Evolutionary conservation across 2,329 filamentous ascomycete genomes (phyloP).

Genomic region (Claviceps sp.): DNA sequence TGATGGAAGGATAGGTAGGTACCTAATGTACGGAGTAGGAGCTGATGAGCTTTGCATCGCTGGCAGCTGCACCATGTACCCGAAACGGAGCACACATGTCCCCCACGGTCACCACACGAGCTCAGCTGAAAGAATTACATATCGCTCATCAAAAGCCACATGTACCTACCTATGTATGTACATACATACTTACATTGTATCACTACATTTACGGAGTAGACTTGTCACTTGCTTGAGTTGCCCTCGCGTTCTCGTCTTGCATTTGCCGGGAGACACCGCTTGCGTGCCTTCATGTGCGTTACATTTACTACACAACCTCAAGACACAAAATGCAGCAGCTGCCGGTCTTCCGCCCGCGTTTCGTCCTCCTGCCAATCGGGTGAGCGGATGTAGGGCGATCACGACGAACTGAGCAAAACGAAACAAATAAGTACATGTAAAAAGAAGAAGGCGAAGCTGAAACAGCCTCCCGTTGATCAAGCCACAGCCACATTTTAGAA

Average conservation of each 20-base stretch:
- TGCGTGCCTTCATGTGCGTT: no score
- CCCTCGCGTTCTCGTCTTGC: no score
- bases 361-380: neutral
- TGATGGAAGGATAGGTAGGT: neutral
- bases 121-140: neutral
- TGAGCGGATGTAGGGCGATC: neutral
- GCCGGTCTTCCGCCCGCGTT: neutral
- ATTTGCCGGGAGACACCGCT: no score
- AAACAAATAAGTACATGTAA: neutral
- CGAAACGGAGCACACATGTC: slow-evolving; percentile 1
- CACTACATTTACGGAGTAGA: no score
- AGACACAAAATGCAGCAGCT: neutral
- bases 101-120: slow-evolving; percentile 1
- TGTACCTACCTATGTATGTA: neutral
- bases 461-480: neutral
- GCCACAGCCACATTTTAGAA: no score
- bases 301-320: no score
- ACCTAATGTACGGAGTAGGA: neutral
- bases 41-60: slow-evolving; percentile 4
- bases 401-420: neutral
- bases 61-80: neutral
- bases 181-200: no score
- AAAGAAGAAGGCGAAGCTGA: neutral
- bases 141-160: neutral
- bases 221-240: no score